Base-by-base conservation (phyloP, 345 rosid genomes). In the Dipteronia dyeriana region DNA sequence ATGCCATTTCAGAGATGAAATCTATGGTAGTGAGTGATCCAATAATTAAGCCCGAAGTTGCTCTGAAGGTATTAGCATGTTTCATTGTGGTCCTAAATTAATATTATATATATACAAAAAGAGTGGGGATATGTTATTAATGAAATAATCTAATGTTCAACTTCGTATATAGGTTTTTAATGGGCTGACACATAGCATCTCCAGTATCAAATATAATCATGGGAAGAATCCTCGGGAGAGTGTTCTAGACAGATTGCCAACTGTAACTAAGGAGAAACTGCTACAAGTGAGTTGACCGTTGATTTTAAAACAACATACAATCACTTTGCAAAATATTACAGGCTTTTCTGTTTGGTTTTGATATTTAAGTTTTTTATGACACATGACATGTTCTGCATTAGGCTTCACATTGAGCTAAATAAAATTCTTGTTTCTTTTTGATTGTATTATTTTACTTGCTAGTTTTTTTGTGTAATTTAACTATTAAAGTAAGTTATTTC, bases 161-260 rank as follows among this genome's bases (percentile, higher is more conserved):
- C 69, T 70, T 85, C 78, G 14, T 79, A 59, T 70, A 51, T 82
- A 96, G 99, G 99, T 94, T 76, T 87, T 92, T 75, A 85, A 89
- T 77, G 89, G 88, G 31, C 84, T 96, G 87, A 91, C 98, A 73
- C 89, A 79, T 29, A 91, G 85, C 75, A 96, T 94, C 78, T 90
- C 99, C 60, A 91, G 91, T 76, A 90, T 95, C 56, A 92, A 89
- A 78, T 88, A 91, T 80, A 84, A 89, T 73, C 67, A 80, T 7
- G 99, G 97, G 75, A 91, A 89, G 86, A 91, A 91, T 84, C 93
- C 94, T 66, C 84, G 83, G 70, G 91, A 88, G 82, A 90, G 97
- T 84, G 82, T 92, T 75, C 87, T 94, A 71, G 98, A 94, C 81
- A 88, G 90, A 66, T 82, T 96, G 75, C 97, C 98, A 9, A 76